These are phyloP conservation scores for Acanthamoeba triangularis DNA, from an alignment of 208 protist species.

Conservation along the genomic window DNA sequence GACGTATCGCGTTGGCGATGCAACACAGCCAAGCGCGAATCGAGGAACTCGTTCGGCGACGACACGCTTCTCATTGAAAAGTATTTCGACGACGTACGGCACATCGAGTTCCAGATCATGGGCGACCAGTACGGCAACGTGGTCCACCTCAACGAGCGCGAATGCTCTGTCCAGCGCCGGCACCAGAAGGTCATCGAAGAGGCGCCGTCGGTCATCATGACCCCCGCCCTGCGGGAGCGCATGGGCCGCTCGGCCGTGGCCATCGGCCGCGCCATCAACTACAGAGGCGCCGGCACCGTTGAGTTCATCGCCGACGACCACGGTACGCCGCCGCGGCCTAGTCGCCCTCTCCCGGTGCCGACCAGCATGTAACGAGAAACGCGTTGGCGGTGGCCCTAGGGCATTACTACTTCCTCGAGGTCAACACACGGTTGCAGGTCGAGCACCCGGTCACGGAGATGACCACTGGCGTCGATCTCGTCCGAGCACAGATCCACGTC, in stretches of 20 bases:
- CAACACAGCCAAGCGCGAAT: conserved; percentile 93
- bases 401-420: conserved; percentile 99
- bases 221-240: conserved; percentile 83
- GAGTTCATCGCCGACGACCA: conserved; percentile 98
- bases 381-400: conserved; percentile 13
- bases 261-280: conserved; percentile 93
- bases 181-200: conserved; percentile 95
- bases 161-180: conserved; percentile 97
- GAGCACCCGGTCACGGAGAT: conserved; percentile 98
- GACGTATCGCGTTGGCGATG: too few species aligned
- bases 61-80: conserved; percentile 96
- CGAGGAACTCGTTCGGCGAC: conserved; percentile 95
- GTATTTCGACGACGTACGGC: conserved; percentile 91
- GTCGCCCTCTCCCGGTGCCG: too few species aligned
- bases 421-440: conserved; percentile 99
- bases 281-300: conserved; percentile 97
- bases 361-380: too few species aligned
- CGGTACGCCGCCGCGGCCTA: background rate
- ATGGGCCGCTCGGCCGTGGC: conserved; percentile 94
- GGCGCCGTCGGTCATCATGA: conserved; percentile 72
- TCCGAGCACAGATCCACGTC: conserved; percentile 95
- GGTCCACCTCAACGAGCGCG: conserved; percentile 96
- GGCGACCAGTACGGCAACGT: conserved; percentile 95
- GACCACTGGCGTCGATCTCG: conserved; percentile 96
- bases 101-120: conserved; percentile 92